Conservation (phyloP, 768 basidiomycete genomes). For the Fomitopsis pulvina region DNA sequence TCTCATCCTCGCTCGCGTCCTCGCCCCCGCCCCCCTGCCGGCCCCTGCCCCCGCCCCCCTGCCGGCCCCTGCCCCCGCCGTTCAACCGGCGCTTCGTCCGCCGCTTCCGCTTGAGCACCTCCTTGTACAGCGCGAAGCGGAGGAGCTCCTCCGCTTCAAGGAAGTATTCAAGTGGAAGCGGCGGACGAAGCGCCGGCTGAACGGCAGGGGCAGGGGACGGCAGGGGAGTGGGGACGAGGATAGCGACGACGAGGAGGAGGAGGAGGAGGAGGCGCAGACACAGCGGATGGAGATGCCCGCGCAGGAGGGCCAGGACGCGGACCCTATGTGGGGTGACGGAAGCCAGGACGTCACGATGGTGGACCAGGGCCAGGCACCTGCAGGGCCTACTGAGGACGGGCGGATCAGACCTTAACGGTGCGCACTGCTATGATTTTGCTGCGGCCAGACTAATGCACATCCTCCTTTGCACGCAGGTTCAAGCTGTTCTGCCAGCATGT, state of each 20-base stretch:
- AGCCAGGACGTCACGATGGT: slow-evolving; percentile 63
- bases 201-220: slow-evolving; percentile 42
- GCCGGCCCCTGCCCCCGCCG: slow-evolving; percentile 38
- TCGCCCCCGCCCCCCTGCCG: slow-evolving; percentile 48
- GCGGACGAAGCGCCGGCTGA: slow-evolving; percentile 83
- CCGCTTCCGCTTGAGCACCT: slow-evolving; percentile 78
- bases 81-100: slow-evolving; percentile 86
- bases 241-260: slow-evolving; percentile 40
- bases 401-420: slow-evolving; percentile 55
- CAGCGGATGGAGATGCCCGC: slow-evolving; percentile 15
- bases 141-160: slow-evolving; percentile 96
- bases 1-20: slow-evolving; percentile 41
- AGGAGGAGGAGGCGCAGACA: slow-evolving; percentile 23
- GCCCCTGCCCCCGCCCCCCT: slow-evolving; percentile 38
- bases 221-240: slow-evolving; percentile 39
- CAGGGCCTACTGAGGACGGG: slow-evolving; percentile 33
- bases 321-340: slow-evolving; percentile 62
- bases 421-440: slow-evolving; percentile 16
- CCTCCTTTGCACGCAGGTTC: slow-evolving; percentile 44
- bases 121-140: slow-evolving; percentile 96
- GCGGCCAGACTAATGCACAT: no score
- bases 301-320: slow-evolving; percentile 32
- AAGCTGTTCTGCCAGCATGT: slow-evolving; percentile 77
- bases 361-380: slow-evolving; percentile 34
- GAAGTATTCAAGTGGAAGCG: slow-evolving; percentile 83